Conservation (phyloP, 2,329 filamentous ascomycete genomes). For the Calonectria naviculata region DNA sequence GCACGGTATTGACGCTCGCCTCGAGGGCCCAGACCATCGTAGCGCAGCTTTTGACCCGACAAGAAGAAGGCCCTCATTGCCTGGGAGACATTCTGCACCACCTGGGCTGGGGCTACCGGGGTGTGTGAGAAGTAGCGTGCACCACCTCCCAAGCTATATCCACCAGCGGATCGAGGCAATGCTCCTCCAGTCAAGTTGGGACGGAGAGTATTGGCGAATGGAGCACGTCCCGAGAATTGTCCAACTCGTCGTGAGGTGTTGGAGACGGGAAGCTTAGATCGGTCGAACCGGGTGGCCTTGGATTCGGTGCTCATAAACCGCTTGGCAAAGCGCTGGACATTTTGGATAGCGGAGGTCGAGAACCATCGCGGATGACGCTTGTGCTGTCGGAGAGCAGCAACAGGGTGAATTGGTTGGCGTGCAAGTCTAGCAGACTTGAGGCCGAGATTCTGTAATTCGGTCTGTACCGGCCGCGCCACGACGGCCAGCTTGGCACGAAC, state of each 20-base stretch:
- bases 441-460: conserved; percentile 58
- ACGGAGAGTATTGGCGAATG: conserved; percentile 88
- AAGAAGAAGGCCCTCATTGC: conserved; percentile 92
- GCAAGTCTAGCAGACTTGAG: conserved; percentile 52
- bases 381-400: conserved; percentile 62
- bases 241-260: conserved; percentile 62
- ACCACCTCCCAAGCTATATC: conserved; percentile 81
- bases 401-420: conserved; percentile 65
- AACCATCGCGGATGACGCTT: conserved; percentile 58
- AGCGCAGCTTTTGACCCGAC: conserved; percentile 89
- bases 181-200: conserved; percentile 93
- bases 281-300: conserved; percentile 54
- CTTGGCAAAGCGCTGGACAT: conserved; percentile 58
- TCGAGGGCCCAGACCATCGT: conserved; percentile 78
- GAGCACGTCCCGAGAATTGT: conserved; percentile 78
- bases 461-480: conserved; percentile 56
- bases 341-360: conserved; percentile 55
- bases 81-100: conserved; percentile 94
- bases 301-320: conserved; percentile 61
- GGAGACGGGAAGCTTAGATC: conserved; percentile 61
- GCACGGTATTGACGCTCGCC: conserved; percentile 85
- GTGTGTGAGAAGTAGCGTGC: conserved; percentile 92
- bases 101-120: conserved; percentile 86
- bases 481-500: conserved; percentile 62
- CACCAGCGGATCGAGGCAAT: conserved; percentile 85